Evolutionary conservation across 345 rosid species (phyloP), one percentile per base, ranked within the genome.

Genomic region (Erysimum cheiranthoides): DNA sequence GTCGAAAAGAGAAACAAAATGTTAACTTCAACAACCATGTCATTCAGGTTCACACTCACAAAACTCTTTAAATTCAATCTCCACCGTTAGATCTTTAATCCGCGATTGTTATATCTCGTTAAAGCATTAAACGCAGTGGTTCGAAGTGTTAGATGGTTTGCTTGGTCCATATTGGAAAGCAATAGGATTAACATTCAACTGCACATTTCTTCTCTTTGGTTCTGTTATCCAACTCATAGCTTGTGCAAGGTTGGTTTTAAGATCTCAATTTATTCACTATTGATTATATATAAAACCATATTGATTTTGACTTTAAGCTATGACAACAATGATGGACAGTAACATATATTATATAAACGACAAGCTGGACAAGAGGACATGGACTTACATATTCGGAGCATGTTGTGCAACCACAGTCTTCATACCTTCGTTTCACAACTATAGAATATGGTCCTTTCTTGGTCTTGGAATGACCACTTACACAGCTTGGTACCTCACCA

Each of bases 341-440:
- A 91, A 89, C 66, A 91, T 91, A 70, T 89, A 91, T 79, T 91
- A 91, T 75, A 89, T 91, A 42, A 83, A 89, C 67, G 91, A 88
- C 83, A 83, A 84, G 18, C 61, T 89, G 39, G 92, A 89, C 86
- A 91, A 91, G 87, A 85, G 94, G 86, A 89, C 97, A 74, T 91
- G 95, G 97, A 89, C 97, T 5, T 91, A 91, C 66, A 89, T 91
- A 58, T 91, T 91, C 67, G 97, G 97, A 81, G 94, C 93, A 8
- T 91, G 97, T 66, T 91, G 97, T 70, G 97, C 93, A 18, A 87
- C 90, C 18, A 90, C 88, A 1, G 93, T 91, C 43, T 89, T 91
- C 82, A 82, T 89, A 34, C 93, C 97, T 10, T 89, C 97, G 12
- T 91, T 89, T 79, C 92, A 86, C 77, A 91, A 91, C 85, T 91